Conservation (phyloP, 2,329 filamentous ascomycete species). For the Arthrobotrys entomopaga region DNA sequence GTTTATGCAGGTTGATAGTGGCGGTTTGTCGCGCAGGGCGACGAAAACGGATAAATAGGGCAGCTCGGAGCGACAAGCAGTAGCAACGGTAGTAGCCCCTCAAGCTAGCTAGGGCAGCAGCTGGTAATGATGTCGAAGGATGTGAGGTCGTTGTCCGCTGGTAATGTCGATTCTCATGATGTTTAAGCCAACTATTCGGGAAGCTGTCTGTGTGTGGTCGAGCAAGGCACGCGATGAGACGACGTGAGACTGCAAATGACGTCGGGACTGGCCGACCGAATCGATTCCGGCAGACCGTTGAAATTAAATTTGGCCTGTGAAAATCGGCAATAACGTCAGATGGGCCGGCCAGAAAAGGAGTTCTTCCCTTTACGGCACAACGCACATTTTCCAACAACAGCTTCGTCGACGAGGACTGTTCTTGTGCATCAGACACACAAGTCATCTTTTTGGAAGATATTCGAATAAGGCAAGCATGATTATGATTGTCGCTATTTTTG, state of each 20-base stretch:
- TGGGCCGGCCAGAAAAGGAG: conserved; percentile 1
- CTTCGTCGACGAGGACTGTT: no score
- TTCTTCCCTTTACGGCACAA: no score
- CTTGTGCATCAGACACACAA: no score
- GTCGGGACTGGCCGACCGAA: conserved; percentile 34
- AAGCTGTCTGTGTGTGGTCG: conserved; percentile 13
- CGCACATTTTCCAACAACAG: conserved; percentile 2
- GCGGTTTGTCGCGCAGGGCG: neutral
- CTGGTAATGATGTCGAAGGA: conserved; percentile 8
- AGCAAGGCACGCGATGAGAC: conserved; percentile 21
- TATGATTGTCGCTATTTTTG: no score
- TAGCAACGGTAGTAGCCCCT: no score
- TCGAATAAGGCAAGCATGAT: no score
- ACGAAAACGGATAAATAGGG: no score
- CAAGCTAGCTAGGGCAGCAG: conserved; percentile 2
- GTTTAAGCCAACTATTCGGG: conserved; percentile 29
- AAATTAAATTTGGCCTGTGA: conserved; percentile 33
- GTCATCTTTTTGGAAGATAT: no score
- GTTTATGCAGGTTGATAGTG: conserved; percentile 2
- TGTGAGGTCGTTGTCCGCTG: conserved; percentile 8
- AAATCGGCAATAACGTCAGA: conserved; percentile 15
- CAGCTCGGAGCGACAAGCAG: no score
- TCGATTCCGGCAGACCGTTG: neutral
- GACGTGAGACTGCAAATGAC: conserved; percentile 35
- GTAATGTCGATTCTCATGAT: conserved; percentile 36